Base-by-base conservation (phyloP, 331 rosid genomes). In the Prunus yedoensis region DNA sequence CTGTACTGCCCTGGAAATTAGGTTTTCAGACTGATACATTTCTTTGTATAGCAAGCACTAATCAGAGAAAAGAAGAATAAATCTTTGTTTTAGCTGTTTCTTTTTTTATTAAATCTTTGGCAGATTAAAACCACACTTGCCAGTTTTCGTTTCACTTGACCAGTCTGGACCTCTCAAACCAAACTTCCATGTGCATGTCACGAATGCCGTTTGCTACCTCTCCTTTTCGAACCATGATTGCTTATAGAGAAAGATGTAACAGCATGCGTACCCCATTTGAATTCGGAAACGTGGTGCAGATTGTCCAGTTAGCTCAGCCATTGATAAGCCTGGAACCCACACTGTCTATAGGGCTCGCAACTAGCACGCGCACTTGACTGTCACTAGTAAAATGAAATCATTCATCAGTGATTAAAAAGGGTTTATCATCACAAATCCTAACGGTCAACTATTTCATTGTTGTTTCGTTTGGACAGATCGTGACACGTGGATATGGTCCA, bases 11-110 rank as follows among this genome's bases (percentile, higher is more conserved):
- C 4, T 63, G 68, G 25, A 32, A 63, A 30, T 30, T 17, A 63
- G 68, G 25, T 3, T 63, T 63, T 30, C 46, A 13, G 8, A n/a
- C 60, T 41, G 67, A 25, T 68, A 56, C 25, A 38, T 54, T 50
- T 27, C 52, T 30, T 66, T 58, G 68, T 81, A 57, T 28, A 76
- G 77, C 25, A 1, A 18, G 77, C 25, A 46, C 68, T 27, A 9
- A 1, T 7, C 58, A 11, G 28, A 25, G 46, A 51, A 13, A 71
- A 10, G 16, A 41, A 11, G 11, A 3, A 73, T 17, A 58, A 16
- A 52, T 17, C n/a, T 7, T 51, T 17, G 74, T 27, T 15, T 18
- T 68, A 17, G 61, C 27, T 50, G 27, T 50, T 38, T 28, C 28
- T 41, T 30, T 18, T 43, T 11, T 53, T 53, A 5, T 38, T 7